phyloP scores from a whole-genome alignment of 202 grass and related monocot genomes.

The Musa balbisiana region DNA sequence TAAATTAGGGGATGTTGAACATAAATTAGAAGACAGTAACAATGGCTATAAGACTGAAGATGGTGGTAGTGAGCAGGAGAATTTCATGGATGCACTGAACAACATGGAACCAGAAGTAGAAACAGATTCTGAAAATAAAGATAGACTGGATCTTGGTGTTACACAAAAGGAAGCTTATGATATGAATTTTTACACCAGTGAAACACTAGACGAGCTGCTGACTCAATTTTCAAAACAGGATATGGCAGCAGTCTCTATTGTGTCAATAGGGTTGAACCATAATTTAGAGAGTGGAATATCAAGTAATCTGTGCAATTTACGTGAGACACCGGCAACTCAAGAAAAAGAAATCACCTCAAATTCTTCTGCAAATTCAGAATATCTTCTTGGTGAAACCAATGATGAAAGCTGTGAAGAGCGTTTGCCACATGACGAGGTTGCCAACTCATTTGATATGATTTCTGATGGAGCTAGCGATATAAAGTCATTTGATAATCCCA shows the following conservation, averaged over 20 bases:
- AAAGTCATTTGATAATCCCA: constrained; percentile 24
- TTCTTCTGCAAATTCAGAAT: constrained; percentile 27
- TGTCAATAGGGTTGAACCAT: constrained; percentile 18
- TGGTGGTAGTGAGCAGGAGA: constrained; percentile 59
- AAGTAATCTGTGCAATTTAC: constrained; percentile 24
- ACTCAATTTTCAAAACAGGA: constrained; percentile 29
- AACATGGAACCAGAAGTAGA: constrained; percentile 46
- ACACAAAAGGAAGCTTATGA: constrained; percentile 25
- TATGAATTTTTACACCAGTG: constrained; percentile 27
- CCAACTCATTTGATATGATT: constrained; percentile 45
- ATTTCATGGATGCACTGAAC: constrained; percentile 63
- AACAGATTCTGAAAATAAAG: constrained; percentile 36
- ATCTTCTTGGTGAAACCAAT: constrained; percentile 1
- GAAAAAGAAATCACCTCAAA: constrained; percentile 22
- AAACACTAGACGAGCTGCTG: constrained; percentile 24
- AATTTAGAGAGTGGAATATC: constrained; percentile 27
- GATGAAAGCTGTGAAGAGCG: constrained; percentile 25
- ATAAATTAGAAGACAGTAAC: constrained; percentile 11
- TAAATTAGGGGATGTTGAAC: constrained; percentile 13
- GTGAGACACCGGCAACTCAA: constrained; percentile 25
- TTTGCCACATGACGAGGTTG: constrained; percentile 53
- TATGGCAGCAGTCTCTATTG: constrained; percentile 17
- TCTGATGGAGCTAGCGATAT: constrained; percentile 30
- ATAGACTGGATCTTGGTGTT: constrained; percentile 18
- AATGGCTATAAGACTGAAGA: constrained; percentile 41